These are phyloP conservation scores for Acanthamoeba sp. DNA, from an alignment of 208 protist genomes.

Conservation along the genomic window DNA sequence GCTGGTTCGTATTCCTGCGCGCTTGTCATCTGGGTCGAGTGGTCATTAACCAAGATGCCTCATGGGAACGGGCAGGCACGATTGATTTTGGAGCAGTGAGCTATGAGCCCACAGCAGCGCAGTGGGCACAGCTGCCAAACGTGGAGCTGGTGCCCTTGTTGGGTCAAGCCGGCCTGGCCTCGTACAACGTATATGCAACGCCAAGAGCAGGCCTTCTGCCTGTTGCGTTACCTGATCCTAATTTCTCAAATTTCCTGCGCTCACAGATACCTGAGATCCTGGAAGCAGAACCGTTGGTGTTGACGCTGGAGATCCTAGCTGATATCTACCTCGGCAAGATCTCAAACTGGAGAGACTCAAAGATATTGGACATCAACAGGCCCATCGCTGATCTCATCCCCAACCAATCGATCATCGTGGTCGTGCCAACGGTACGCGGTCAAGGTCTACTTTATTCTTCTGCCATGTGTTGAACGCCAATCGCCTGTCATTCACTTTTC, in stretches of 20 bases:
- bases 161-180: background rate
- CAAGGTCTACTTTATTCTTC: too few relatives aligned
- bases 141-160: background rate
- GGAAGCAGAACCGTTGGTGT: background rate
- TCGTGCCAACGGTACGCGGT: constrained; percentile 10
- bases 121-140: background rate
- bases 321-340: constrained; percentile 5
- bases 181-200: constrained; percentile 39
- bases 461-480: too few relatives aligned
- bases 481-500: background rate
- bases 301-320: background rate
- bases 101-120: background rate
- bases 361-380: background rate
- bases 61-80: background rate
- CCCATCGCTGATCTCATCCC: background rate
- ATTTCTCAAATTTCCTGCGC: too few relatives aligned
- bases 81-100: constrained; percentile 11
- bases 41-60: background rate
- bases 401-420: background rate
- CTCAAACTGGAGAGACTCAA: background rate
- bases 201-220: too few relatives aligned
- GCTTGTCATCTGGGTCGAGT: background rate
- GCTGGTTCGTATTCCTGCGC: background rate
- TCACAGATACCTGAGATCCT: background rate
- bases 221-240: background rate